phyloP scores from a whole-genome alignment of 192 early-diverging fungal species.

The Coemansia sp. region DNA sequence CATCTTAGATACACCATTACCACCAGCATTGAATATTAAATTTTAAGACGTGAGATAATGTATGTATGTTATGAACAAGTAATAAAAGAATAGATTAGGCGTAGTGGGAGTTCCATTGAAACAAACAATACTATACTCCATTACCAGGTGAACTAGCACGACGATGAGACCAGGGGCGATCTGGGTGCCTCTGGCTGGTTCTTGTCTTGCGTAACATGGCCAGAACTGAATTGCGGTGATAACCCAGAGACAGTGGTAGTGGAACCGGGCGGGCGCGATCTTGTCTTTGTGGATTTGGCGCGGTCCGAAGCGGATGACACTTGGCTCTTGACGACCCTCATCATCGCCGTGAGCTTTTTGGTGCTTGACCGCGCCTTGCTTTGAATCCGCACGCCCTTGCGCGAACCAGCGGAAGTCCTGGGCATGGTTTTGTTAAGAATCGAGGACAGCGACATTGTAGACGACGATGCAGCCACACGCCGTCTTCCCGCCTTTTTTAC shows the following conservation, averaged over 20 bases:
- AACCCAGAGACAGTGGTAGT: neutral
- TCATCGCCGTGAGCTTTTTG: conserved; percentile 41
- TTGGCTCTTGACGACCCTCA: conserved; percentile 37
- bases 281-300: conserved; percentile 2
- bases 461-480: neutral
- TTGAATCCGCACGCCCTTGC: neutral
- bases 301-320: neutral
- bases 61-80: neutral
- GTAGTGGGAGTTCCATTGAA: neutral
- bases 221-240: neutral
- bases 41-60: neutral
- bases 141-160: neutral
- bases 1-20: neutral
- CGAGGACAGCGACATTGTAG: conserved; percentile 3
- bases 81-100: neutral
- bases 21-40: neutral
- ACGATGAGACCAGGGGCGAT: conserved; percentile 19
- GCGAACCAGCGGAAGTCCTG: neutral
- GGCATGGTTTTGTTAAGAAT: neutral
- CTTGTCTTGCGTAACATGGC: conserved; percentile 1
- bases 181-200: conserved; percentile 10
- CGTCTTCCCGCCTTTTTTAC: neutral
- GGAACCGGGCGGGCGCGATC: neutral
- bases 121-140: neutral
- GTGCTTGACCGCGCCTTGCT: neutral